These are phyloP conservation scores for Takakia lepidozioides DNA, from an alignment of 225 moss, liverwort and hornwort genomes.

Conservation along the genomic window DNA sequence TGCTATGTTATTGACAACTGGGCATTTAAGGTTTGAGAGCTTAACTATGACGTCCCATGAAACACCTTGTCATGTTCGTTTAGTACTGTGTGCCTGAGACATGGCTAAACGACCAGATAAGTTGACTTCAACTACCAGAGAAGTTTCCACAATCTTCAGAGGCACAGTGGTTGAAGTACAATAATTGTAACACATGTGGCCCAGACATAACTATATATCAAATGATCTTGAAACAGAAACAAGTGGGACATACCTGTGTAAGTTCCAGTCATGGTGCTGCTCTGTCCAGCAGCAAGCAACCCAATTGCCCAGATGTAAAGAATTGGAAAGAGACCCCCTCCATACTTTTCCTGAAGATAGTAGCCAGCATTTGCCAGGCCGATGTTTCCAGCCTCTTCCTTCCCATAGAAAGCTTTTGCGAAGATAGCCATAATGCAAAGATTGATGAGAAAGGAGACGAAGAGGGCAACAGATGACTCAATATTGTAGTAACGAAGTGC, in stretches of 20 bases:
- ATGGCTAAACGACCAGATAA: no score
- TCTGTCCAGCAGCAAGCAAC: slow-evolving; percentile 84
- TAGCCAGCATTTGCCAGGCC: slow-evolving; percentile 87
- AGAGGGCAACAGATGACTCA: slow-evolving; percentile 70
- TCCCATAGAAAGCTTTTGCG: slow-evolving; percentile 74
- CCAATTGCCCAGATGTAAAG: slow-evolving; percentile 92
- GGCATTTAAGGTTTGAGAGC: no score
- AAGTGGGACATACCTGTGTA: slow-evolving; percentile 46
- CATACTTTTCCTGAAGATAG: slow-evolving; percentile 67
- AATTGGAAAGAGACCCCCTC: slow-evolving; percentile 75
- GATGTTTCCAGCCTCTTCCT: slow-evolving; percentile 43
- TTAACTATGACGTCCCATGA: no score
- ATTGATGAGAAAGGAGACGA: slow-evolving; percentile 82
- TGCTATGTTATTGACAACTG: no score
- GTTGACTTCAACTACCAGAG: no score
- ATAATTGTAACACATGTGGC: no score
- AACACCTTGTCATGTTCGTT: no score
- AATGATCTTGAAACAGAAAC: no score
- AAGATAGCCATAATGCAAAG: slow-evolving; percentile 93
- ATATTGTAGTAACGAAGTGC: slow-evolving; percentile 89
- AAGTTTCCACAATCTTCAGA: no score
- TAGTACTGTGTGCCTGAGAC: no score
- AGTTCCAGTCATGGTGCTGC: slow-evolving; percentile 97
- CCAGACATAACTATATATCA: no score
- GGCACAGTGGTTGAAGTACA: no score